Evolutionary conservation across 164 flowering plant species (phyloP).

Genomic region (Aristolochia californica): DNA sequence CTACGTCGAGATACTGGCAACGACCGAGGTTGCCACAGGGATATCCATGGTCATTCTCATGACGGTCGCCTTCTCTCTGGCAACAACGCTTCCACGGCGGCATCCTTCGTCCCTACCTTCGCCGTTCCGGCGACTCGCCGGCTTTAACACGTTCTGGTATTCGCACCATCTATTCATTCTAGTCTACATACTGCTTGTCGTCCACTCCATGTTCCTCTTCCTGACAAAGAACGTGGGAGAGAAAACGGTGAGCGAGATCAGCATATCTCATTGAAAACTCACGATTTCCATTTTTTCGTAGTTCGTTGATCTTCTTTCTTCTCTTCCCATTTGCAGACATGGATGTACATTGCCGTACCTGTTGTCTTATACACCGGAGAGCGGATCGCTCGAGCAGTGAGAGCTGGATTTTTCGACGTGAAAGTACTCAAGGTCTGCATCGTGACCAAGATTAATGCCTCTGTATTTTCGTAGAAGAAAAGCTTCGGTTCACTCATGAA

Average conservation of each 20-base stretch:
- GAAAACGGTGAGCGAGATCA: conserved; percentile 31
- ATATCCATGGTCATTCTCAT: conserved; percentile 36
- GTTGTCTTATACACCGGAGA: conserved; percentile 36
- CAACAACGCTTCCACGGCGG: conserved; percentile 30
- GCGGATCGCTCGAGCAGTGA: conserved; percentile 24
- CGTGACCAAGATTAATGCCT: background rate
- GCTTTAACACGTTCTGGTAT: conserved; percentile 49
- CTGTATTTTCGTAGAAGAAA: background rate
- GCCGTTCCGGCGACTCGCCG: conserved; percentile 23
- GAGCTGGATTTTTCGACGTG: conserved; percentile 24
- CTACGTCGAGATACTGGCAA: conserved; percentile 30
- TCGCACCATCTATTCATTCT: conserved; percentile 41
- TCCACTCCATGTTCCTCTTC: conserved; percentile 46
- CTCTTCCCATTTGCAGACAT: conserved; percentile 22
- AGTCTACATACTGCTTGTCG: conserved; percentile 38
- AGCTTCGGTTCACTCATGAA: too few species aligned
- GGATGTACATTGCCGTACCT: conserved; percentile 47
- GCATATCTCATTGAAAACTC: background rate
- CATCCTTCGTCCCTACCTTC: conserved; percentile 21
- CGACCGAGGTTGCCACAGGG: conserved; percentile 37
- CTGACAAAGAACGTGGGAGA: conserved; percentile 24
- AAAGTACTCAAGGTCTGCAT: conserved; percentile 22
- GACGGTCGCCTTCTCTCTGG: conserved; percentile 35
- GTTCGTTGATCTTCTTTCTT: background rate
- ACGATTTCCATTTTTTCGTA: too few species aligned